Percentiles rank a stretch among this genome's conserved stretches.
These are phyloP conservation scores for Stemphylium vesicarium DNA, from an alignment of 2,329 filamentous ascomycete species.

Conservation along the genomic window DNA sequence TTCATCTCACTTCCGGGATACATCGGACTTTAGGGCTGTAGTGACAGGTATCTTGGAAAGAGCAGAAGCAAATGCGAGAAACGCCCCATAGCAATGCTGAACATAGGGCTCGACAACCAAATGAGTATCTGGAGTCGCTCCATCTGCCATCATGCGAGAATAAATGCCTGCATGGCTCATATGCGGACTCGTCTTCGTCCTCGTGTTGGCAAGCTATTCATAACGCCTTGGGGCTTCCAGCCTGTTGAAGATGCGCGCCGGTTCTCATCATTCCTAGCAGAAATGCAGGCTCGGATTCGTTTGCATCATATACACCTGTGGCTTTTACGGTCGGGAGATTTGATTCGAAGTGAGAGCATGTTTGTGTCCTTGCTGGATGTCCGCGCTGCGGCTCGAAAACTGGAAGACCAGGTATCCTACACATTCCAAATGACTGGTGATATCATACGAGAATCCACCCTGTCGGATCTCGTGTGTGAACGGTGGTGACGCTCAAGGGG, in stretches of 20 bases:
- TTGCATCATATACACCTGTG: not conserved
- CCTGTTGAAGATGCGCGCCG: not conserved
- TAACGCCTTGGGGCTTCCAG: too few species aligned
- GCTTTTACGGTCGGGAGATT: not conserved
- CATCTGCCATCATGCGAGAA: slow-evolving; percentile 4
- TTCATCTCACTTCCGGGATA: slow-evolving; percentile 1
- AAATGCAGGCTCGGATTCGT: not conserved
- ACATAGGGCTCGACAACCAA: not conserved
- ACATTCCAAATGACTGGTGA: not conserved
- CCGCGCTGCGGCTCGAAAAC: not conserved
- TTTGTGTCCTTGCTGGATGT: not conserved
- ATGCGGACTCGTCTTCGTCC: not conserved
- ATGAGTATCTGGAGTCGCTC: not conserved
- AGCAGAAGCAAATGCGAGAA: slow-evolving; percentile 16
- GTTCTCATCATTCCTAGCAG: not conserved
- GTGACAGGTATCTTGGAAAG: slow-evolving; percentile 27
- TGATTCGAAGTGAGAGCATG: not conserved
- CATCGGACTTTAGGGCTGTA: slow-evolving; percentile 25
- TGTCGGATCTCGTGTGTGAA: not conserved
- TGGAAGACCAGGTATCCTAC: not conserved
- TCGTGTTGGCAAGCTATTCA: not conserved
- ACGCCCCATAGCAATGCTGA: not conserved
- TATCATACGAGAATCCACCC: not conserved
- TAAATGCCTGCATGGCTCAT: slow-evolving; percentile 7
- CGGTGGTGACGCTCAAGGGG: not conserved